Conservation (phyloP, 2,329 filamentous ascomycete species). For the Metarhizium sp. region DNA sequence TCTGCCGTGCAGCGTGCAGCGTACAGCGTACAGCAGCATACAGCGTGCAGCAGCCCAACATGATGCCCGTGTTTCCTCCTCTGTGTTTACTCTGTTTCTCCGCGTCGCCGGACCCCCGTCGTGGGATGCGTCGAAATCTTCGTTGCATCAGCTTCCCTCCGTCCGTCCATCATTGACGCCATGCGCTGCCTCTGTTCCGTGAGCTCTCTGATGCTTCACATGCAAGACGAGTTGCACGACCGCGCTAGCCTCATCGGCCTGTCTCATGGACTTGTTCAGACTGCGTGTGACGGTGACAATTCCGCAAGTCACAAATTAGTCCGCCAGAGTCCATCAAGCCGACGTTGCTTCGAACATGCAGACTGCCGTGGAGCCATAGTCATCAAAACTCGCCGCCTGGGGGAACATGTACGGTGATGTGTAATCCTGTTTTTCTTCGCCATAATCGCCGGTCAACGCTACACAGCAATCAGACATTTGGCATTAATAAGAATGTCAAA, state of each 20-base stretch:
- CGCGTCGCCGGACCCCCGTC: not conserved
- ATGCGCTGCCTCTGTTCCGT: not conserved
- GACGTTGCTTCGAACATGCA: not conserved
- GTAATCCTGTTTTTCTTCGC: not conserved
- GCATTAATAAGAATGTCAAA: not conserved
- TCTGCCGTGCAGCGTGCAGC: not conserved
- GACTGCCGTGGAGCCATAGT: not conserved
- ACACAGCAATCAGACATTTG: not conserved
- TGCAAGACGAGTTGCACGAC: slow-evolving; percentile 1
- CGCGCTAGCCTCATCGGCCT: not conserved
- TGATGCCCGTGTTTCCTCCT: not conserved
- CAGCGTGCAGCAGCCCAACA: not conserved
- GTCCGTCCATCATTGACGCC: not conserved
- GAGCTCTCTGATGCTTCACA: not conserved
- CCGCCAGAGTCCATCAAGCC: not conserved
- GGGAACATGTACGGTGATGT: not conserved
- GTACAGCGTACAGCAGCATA: not conserved
- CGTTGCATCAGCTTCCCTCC: not conserved
- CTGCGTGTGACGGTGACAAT: not conserved
- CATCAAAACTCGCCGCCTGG: not conserved
- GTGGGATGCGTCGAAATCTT: not conserved
- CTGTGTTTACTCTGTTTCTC: not conserved
- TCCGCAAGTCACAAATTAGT: not conserved
- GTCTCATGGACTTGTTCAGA: not conserved
- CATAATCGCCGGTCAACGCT: not conserved